These are phyloP conservation scores for Cadophora luteo-olivacea DNA, from an alignment of 2,329 filamentous ascomycete genomes.

Conservation along the genomic window DNA sequence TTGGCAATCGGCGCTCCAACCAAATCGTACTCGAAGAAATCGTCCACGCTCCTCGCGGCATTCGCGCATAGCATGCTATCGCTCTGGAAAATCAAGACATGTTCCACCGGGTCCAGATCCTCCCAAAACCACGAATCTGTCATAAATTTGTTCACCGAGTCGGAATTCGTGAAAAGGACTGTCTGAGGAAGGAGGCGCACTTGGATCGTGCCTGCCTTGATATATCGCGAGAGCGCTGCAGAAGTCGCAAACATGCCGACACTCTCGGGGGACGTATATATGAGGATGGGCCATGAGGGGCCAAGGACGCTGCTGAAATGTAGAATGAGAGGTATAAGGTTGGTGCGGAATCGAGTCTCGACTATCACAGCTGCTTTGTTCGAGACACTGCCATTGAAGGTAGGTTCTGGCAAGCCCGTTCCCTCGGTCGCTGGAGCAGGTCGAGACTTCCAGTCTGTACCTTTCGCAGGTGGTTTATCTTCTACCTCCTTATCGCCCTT, in stretches of 20 bases:
- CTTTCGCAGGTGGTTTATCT: slow-evolving; percentile 8
- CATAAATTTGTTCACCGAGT: slow-evolving; percentile 42
- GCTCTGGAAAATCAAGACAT: slow-evolving; percentile 47
- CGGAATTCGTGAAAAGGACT: slow-evolving; percentile 45
- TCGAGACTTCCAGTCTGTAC: slow-evolving; percentile 16
- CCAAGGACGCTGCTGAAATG: slow-evolving; percentile 51
- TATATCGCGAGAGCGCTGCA: slow-evolving; percentile 47
- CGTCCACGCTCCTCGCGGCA: slow-evolving; percentile 44
- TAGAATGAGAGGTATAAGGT: slow-evolving; percentile 48
- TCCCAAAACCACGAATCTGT: slow-evolving; percentile 46
- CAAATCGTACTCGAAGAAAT: slow-evolving; percentile 47
- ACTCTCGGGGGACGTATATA: slow-evolving; percentile 48
- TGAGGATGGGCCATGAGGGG: slow-evolving; percentile 52
- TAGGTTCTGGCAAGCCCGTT: slow-evolving; percentile 18
- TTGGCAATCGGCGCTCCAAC: slow-evolving; percentile 45
- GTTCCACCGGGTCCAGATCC: slow-evolving; percentile 43
- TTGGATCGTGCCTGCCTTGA: slow-evolving; percentile 45
- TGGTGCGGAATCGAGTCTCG: slow-evolving; percentile 46
- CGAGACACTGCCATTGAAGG: slow-evolving; percentile 36
- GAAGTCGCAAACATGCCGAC: slow-evolving; percentile 42
- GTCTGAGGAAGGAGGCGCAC: slow-evolving; percentile 48
- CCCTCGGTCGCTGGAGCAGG: neutral
- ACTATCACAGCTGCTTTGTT: slow-evolving; percentile 48
- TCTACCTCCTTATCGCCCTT: neutral
- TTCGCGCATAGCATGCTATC: slow-evolving; percentile 47